Evolutionary conservation across 2,329 filamentous ascomycete species (phyloP).

Genomic region (Daldinia eschscholtzii): DNA sequence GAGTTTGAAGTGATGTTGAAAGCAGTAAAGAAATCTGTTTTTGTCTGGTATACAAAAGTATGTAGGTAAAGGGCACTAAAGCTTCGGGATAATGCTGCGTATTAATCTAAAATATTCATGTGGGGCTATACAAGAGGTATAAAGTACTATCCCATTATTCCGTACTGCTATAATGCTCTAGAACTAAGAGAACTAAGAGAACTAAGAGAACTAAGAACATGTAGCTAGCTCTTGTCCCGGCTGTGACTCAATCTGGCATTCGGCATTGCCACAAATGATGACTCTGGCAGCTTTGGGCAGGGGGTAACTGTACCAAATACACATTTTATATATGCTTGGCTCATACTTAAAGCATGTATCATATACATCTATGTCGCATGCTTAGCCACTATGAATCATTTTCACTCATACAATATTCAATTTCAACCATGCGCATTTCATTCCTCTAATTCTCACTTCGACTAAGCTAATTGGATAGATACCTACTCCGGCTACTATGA

Average conservation of each 20-base stretch:
- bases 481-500: too few relatives aligned
- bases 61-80: conserved; percentile 5
- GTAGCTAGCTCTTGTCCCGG: conserved; percentile 5
- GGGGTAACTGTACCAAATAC: neutral
- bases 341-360: conserved; percentile 22
- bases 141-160: conserved; percentile 14
- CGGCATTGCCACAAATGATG: conserved; percentile 34
- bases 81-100: conserved; percentile 24
- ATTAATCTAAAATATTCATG: conserved; percentile 34
- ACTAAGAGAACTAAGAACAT: neutral
- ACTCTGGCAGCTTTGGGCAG: conserved; percentile 8
- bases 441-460: neutral
- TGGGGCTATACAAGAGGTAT: conserved; percentile 14
- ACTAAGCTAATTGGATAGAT: neutral
- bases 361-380: neutral
- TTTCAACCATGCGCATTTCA: neutral
- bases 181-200: conserved; percentile 1
- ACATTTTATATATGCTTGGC: neutral
- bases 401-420: neutral
- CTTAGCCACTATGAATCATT: neutral
- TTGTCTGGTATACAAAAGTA: neutral
- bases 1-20: neutral
- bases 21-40: neutral
- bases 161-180: conserved; percentile 3
- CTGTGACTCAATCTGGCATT: conserved; percentile 34